Percentiles rank a stretch among this genome's conserved stretches.
These are phyloP conservation scores for Penicillium crustosum DNA, from an alignment of 2,329 filamentous ascomycete genomes.

Conservation along the genomic window DNA sequence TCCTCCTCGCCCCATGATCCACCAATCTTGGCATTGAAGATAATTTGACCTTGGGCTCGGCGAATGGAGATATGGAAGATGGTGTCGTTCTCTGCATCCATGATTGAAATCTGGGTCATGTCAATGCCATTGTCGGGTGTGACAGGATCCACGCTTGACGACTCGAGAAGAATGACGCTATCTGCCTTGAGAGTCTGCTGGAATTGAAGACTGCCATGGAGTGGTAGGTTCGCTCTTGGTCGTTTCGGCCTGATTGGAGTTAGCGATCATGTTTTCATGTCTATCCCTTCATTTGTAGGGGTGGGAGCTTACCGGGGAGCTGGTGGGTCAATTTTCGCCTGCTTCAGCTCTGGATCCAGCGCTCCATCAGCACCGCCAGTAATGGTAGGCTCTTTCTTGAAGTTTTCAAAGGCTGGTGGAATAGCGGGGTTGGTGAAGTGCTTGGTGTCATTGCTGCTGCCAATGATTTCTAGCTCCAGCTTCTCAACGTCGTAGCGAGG, in stretches of 20 bases:
- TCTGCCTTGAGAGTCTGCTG: slow-evolving; percentile 6
- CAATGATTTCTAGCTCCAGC: slow-evolving; percentile 14
- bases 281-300: not conserved
- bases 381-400: slow-evolving; percentile 14
- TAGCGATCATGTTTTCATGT: not conserved
- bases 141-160: slow-evolving; percentile 4
- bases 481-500: slow-evolving; percentile 12
- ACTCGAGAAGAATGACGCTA: slow-evolving; percentile 10
- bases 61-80: slow-evolving; percentile 11
- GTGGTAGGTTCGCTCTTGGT: slow-evolving; percentile 6
- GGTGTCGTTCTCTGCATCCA: not conserved
- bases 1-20: slow-evolving; percentile 10
- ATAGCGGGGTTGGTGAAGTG: slow-evolving; percentile 7
- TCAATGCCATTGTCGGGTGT: not conserved
- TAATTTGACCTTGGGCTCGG: slow-evolving; percentile 1
- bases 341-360: slow-evolving; percentile 10
- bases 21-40: slow-evolving; percentile 10
- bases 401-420: slow-evolving; percentile 5
- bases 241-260: slow-evolving; percentile 4
- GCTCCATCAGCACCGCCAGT: slow-evolving; percentile 13
- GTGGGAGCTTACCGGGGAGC: not conserved
- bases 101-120: slow-evolving; percentile 8
- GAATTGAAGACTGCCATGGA: slow-evolving; percentile 4
- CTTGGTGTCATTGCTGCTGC: slow-evolving; percentile 12
- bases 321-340: slow-evolving; percentile 5